Evolutionary conservation across 495 filamentous ascomycete species (phyloP), one percentile per base, ranked within the genome.

Genomic region (Daldinia bambusicola): DNA sequence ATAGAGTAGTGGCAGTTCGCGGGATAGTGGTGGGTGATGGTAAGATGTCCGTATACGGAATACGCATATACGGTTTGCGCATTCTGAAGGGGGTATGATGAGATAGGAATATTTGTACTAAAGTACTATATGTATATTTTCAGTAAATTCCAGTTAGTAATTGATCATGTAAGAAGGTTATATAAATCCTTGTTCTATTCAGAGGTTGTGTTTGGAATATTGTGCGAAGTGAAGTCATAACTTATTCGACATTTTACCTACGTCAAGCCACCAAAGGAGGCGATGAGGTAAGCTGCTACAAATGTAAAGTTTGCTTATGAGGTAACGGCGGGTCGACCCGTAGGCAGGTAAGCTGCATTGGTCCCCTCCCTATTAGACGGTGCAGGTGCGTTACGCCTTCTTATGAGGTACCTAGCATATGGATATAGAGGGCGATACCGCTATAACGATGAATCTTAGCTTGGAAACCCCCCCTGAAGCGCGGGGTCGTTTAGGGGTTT

Each of bases 1-100:
- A 71, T 26, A 91, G 75, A 1, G 92, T 90, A 38, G 79, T 82
- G 22, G 95, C 93, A 58, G 84, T 88, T 34, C 80, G 71, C 0
- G 95, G 95, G 53, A 92, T 83, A 77, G 94, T 92, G 43, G 83
- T 84, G 4, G 95, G 90, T 12, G 90, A 84, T n/a, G 95, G 92
- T 52, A 98, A 83, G 30, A 91, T 89, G 52, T 90, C 88, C 64
- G 92, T 97, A 76, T 93, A 99, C 68, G 95, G 95, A 74, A 98
- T 96, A 75, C 95, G 87, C 83, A 97, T 90, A 34, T 91, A 85
- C 67, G 90, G 83, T 75, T 85, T 89, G 76, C 85, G 85, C 89
- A 91, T 91, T 63, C 69, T 70, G 67, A 75, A 52, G 26, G 59
- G 50, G 55, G n/a, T 55, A 30, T 40, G 9, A 31, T 20, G 20